Evolutionary conservation across 2,329 filamentous ascomycete genomes (phyloP).

Genomic region (Acrocalymma vagum): DNA sequence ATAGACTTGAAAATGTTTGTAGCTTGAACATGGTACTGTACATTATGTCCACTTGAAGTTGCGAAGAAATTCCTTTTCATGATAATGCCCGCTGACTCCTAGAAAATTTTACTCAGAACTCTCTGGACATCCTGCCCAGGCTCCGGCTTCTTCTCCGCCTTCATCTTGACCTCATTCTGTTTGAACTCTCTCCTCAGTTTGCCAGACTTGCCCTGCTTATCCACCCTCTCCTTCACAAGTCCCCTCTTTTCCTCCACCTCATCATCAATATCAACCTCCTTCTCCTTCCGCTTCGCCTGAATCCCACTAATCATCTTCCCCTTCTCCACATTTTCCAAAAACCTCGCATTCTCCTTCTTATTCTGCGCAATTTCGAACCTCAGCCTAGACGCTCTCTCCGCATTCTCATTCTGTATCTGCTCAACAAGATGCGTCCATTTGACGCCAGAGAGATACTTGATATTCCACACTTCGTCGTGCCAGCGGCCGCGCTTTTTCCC

Average conservation of each 20-base stretch:
- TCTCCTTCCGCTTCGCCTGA: conserved; percentile 62
- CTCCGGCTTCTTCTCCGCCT: conserved; percentile 42
- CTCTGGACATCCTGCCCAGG: conserved; percentile 39
- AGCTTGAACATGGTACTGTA: too few relatives aligned
- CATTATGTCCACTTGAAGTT: too few relatives aligned
- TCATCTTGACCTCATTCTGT: conserved; percentile 66
- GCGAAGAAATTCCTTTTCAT: conserved; percentile 10
- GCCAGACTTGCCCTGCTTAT: conserved; percentile 33
- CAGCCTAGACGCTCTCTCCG: conserved; percentile 78
- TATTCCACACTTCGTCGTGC: conserved; percentile 86
- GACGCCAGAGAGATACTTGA: conserved; percentile 83
- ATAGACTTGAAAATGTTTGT: too few relatives aligned
- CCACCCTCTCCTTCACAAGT: conserved; percentile 39
- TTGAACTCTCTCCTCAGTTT: conserved; percentile 65
- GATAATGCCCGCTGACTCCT: conserved; percentile 4
- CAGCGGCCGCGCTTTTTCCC: conserved; percentile 87
- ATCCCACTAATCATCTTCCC: conserved; percentile 78
- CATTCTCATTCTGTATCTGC: conserved; percentile 83
- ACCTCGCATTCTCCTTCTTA: conserved; percentile 81
- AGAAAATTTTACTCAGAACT: conserved; percentile 50
- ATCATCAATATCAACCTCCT: conserved; percentile 45
- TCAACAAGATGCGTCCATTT: conserved; percentile 79
- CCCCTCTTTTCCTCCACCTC: conserved; percentile 19
- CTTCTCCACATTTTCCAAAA: conserved; percentile 79
- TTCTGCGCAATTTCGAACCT: conserved; percentile 79